phyloP scores from a whole-genome alignment of 257 asterid genomes.

The Nicotiana noctiflora region DNA sequence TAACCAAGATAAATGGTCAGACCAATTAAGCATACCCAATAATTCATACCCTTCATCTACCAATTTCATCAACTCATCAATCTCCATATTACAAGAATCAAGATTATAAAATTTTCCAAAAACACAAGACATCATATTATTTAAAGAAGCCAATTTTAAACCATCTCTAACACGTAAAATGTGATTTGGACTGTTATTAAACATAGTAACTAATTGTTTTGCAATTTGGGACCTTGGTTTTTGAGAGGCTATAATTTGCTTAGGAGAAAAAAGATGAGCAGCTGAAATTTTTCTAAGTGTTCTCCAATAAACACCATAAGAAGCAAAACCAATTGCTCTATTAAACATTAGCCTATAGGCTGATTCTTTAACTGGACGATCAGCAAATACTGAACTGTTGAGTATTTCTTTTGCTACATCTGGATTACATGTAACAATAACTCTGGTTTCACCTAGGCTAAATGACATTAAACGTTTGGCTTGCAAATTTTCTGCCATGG shows the following conservation, averaged over 20 bases:
- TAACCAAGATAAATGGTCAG: conserved; percentile 64
- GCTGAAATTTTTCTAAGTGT: conserved; percentile 53
- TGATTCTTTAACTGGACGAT: conserved; percentile 67
- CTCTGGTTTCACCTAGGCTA: conserved; percentile 70
- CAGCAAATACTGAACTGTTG: conserved; percentile 48
- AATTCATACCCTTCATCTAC: conserved; percentile 70
- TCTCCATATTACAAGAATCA: conserved; percentile 17
- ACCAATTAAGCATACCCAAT: conserved; percentile 58
- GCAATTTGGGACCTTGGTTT: conserved; percentile 43
- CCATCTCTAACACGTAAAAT: conserved; percentile 46
- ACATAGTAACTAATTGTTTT: conserved; percentile 28
- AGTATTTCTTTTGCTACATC: conserved; percentile 55
- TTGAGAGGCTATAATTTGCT: conserved; percentile 45
- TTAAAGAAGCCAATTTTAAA: conserved; percentile 58
- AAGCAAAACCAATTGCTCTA: conserved; percentile 79
- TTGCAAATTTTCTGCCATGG: conserved; percentile 32
- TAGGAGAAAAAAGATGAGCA: conserved; percentile 62
- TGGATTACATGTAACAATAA: conserved; percentile 53
- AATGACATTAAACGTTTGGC: conserved; percentile 72
- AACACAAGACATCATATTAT: conserved; percentile 68
- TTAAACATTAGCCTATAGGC: conserved; percentile 72
- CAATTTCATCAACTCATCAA: conserved; percentile 33
- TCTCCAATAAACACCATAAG: conserved; percentile 74
- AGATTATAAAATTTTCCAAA: conserved; percentile 49
- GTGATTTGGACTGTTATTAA: not conserved